Evolutionary conservation across 169 alveolate genomes (phyloP), one percentile per base, ranked within the genome.

Genomic region (Eimeria acervulina): DNA sequence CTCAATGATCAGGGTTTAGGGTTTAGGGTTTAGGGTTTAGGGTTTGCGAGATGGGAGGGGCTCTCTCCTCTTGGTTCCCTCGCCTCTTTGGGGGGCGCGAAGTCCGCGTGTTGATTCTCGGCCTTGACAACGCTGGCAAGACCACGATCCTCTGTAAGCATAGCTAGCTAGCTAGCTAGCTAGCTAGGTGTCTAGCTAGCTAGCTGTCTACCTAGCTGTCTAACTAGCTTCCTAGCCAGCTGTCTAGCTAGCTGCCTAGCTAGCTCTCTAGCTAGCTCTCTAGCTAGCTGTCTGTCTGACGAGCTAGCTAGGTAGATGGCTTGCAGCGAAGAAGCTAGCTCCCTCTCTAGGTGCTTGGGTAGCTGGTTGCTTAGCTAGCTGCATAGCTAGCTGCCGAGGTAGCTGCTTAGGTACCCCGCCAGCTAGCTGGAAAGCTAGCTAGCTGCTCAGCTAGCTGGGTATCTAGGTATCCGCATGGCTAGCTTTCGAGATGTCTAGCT

Each of bases 71-170:
- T 88, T 93, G 98, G 88, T 97, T 98, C 95, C 93, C 97, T 81
- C 97, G 99, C 38, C 97, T 98, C 76, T 97, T 98, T 94, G 98
- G 99, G 93, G 98, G 98, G 97, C 99, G 97, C 98, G 99, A 99
- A 89, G 98, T 87, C 23, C 97, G 99, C 96, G 99, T 99, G 63
- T 98, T 99, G 87, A 99, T 99, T 97, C 99, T 99, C 74, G 99
- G 99, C 70, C 98, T 99, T 55, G 99, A 99, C 97, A 99, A 99
- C 74, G 99, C 99, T 26, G 99, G 99, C 26, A 99, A 99, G 97
- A 99, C 99, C 63, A 99, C 99, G 42, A 99, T 99, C 94, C 98
- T 99, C 88, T 98, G 97, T 95, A 81, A 63, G 97, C 2, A n/a
- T 26, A 47, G 36, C 42, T 26, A 40, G 55, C 88, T 33, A n/a